Evolutionary conservation across 2,329 filamentous ascomycete species (phyloP).

Genomic region (Ascochyta rabiei): DNA sequence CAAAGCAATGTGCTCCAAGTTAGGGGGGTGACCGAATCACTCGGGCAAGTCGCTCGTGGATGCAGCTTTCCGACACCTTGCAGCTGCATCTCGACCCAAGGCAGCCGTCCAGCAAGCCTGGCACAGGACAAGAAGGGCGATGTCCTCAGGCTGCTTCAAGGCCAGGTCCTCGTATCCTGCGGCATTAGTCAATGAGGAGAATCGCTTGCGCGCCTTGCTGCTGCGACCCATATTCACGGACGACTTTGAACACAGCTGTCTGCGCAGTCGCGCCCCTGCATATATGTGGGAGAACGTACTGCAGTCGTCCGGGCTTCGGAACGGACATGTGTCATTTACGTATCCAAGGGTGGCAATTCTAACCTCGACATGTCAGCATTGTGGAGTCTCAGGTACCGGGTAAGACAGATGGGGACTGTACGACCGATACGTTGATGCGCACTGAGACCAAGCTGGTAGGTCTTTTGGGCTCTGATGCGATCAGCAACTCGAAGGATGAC

Average conservation of each 20-base stretch:
- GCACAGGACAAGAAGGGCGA: slow-evolving; percentile 16
- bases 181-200: slow-evolving; percentile 1
- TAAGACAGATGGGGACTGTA: slow-evolving; percentile 1
- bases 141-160: slow-evolving; percentile 11
- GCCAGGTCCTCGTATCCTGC: slow-evolving; percentile 1
- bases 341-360: background rate
- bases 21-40: background rate
- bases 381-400: slow-evolving; percentile 4
- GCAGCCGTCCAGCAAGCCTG: slow-evolving; percentile 6
- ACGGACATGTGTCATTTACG: slow-evolving; percentile 16
- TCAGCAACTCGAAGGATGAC: slow-evolving; percentile 7
- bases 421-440: slow-evolving; percentile 2
- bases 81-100: background rate
- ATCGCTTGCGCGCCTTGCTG: slow-evolving; percentile 13
- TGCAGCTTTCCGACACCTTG: background rate
- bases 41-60: slow-evolving; percentile 1
- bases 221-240: slow-evolving; percentile 8
- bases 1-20: background rate
- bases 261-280: slow-evolving; percentile 11
- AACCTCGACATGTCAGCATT: slow-evolving; percentile 3
- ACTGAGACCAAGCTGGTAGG: slow-evolving; percentile 14
- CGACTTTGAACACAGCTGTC: background rate
- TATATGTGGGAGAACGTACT: slow-evolving; percentile 5
- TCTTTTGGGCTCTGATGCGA: slow-evolving; percentile 9
- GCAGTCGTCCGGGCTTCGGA: slow-evolving; percentile 10